Percentiles rank a stretch among this genome's conserved stretches.
Conservation (phyloP, 192 early-diverging fungal genomes). For the Gonapodya sp. region DNA sequence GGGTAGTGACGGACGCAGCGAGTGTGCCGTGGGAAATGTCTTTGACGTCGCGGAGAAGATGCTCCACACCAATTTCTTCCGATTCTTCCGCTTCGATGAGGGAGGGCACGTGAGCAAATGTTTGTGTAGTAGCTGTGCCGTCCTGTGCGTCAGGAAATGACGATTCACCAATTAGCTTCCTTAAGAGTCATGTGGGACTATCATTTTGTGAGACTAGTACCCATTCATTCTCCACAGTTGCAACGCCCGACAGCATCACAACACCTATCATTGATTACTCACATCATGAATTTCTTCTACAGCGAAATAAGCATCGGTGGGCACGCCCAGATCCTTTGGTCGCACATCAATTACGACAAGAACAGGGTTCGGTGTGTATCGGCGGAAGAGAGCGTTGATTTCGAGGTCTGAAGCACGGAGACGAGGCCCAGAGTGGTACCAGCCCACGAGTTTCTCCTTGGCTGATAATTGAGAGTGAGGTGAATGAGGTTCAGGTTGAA, state of each 20-base stretch:
- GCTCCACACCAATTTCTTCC: constrained; percentile 99
- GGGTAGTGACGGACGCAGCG: constrained; percentile 84
- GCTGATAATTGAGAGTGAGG: constrained; percentile 33
- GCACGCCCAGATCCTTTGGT: constrained; percentile 84
- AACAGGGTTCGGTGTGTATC: constrained; percentile 89
- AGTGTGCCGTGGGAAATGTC: constrained; percentile 92
- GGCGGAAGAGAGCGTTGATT: constrained; percentile 96
- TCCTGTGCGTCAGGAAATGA: constrained; percentile 48
- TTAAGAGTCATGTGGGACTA: too few relatives aligned
- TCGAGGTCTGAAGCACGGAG: constrained; percentile 90
- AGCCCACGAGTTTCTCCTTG: constrained; percentile 92
- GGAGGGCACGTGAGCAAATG: constrained; percentile 92
- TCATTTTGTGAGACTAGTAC: not conserved
- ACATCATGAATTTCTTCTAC: constrained; percentile 98
- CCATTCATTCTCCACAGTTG: not conserved
- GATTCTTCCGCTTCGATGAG: constrained; percentile 97
- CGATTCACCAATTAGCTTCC: too few relatives aligned
- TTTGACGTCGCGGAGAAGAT: constrained; percentile 95
- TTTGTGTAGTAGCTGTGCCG: constrained; percentile 91
- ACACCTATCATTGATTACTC: constrained; percentile 15
- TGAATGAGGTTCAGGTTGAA: too few relatives aligned
- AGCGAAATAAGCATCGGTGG: constrained; percentile 94
- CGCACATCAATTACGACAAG: constrained; percentile 97
- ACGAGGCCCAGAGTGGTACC: constrained; percentile 99
- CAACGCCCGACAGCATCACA: not conserved